Base-by-base conservation (phyloP, 2,329 filamentous ascomycete species). In the Purpureocillium lavendulum region DNA sequence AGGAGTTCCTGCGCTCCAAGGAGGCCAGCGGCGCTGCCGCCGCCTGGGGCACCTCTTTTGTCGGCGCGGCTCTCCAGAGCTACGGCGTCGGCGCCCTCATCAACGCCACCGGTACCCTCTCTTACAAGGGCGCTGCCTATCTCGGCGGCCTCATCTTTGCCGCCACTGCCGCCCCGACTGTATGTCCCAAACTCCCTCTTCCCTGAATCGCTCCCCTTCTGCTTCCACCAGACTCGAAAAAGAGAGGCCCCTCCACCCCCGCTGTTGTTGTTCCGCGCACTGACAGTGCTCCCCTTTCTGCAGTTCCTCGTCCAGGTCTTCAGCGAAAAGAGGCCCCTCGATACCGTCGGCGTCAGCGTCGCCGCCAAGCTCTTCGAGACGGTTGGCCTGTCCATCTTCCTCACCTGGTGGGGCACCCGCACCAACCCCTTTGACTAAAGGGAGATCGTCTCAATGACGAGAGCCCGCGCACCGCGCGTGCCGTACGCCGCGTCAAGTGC, bases 331-430 rank as follows among this genome's bases (percentile, higher is more conserved):
- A 84, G 89, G 44, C 86, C 90, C 38, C 66, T 92, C 43, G 90
- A 97, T 66, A 90, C 86, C 46, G 80, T 97, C 51, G 87, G 87
- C 52, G 83, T 96, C 50, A 85, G 84, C 59, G 78, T 84, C 46
- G 68, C 92, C 37, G 83, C 86, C 58, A 89, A 92, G 67, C 69
- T 92, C 53, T 77, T 95, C 53, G 92, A 97, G 78, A 96, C 92
- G 3, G 78, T 97, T 44, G 92, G 90, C 48, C 77, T 97, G 43
- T 88, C 84, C 47, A 62, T 95, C 57, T 87, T 97, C 77, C 74
- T 97, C 55, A 95, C 87, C 60, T 97, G 87, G 84, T 97, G 90
- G 90, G 90, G 90, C 57, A 96, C 90, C 57, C 83, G 85, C 60
- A 92, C 87, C 68, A 90, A 88, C 72, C 87, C 87, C 45, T 94